Base-by-base conservation (phyloP, 2,329 filamentous ascomycete genomes). In the Paecilomyces fulvus region DNA sequence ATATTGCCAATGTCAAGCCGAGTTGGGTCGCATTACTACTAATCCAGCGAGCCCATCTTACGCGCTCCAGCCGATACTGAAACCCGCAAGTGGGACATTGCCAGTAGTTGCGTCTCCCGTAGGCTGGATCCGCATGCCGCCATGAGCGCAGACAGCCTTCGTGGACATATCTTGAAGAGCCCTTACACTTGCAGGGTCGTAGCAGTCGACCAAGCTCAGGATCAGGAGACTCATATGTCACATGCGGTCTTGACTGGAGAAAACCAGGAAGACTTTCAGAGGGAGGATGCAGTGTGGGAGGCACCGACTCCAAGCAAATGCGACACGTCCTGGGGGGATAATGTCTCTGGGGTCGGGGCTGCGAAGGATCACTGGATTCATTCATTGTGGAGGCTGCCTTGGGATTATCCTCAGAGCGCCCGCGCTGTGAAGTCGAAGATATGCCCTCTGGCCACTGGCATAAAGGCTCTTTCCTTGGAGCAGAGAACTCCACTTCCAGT, bases 181-280 rank as follows among this genome's bases (percentile, higher is more conserved):
- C 94, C 75, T 90, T 95, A 80, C 94, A 99, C 74, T 87, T 85
- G 79, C 94, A 99, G 33, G 94, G 94, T 55, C 88, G 88, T 64
- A 97, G 82, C 28, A 99, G 78, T 53, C 90, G 86, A 43, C 90
- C 90, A 30, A 87, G 81, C 61, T 86, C 80, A 6, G 84, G 80
- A 61, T 90, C 88, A 59, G 88, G 83, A 23, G 89, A 92, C 53
- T 86, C 80, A 67, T 95, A 96, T 20, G 79, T 78, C 50, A 87
- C 83, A 52, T 79, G 78, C 17, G 83, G 80, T 48, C 69, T 69
- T 28, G 80, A 73, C 61, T 84, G 80, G 49, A 88, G 71, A 54
- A 84, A 79, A 23, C 77, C 76, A 23, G 83, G 80, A 21, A 84
- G 65, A 56, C 75, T 77, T 56, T 83, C 79, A 10, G 79, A 76